Evolutionary conservation across 495 filamentous ascomycete species (phyloP), one percentile per base, ranked within the genome.

Genomic region (Zalerion maritima): DNA sequence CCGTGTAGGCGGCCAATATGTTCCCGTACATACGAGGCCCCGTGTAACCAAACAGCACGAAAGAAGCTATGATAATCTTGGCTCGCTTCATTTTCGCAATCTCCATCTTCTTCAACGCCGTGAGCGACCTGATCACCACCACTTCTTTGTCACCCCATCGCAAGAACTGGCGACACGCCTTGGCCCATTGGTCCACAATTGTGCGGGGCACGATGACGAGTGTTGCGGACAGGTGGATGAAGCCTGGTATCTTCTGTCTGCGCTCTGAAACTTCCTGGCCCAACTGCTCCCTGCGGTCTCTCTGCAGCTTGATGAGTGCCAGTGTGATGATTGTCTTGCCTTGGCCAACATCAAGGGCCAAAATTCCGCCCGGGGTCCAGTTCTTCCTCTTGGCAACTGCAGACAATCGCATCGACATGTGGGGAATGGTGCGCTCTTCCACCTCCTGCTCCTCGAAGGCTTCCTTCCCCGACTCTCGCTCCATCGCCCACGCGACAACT

Each of bases 321-420:
- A 91, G 58, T 1, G 64, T 69, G n/a, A 72, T 62, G 3, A 78
- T 69, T 0, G 83, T 93, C 42, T 93, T 93, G 1, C 83, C 83
- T 44, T 79, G 89, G 6, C 78, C 79, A 23, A 84, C 75, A 29
- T 81, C 62, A 36, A 87, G 78, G 3, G 79, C 79, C 1, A 83
- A 57, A 14, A 89, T 59, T 10, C 83, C 83, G 14, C 83, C 83
- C 5, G 57, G 62, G 31, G 72, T 41, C 6, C 34, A 43, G 19
- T 67, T 52, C 1, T 49, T 26, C 14, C 60, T 65, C 17, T 59
- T 55, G 2, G 69, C 80, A 6, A 51, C 49, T n/a, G 58, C 73
- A 38, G 76, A 61, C 1, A 73, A 62, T 13, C 75, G 67, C 57
- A 78, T 70, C 25, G 67, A 66, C 23, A 84, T 46, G 5, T 64